These are phyloP conservation scores for Tetrapyrgos nigripes DNA, from an alignment of 1,284 basidiomycete species.

Conservation along the genomic window DNA sequence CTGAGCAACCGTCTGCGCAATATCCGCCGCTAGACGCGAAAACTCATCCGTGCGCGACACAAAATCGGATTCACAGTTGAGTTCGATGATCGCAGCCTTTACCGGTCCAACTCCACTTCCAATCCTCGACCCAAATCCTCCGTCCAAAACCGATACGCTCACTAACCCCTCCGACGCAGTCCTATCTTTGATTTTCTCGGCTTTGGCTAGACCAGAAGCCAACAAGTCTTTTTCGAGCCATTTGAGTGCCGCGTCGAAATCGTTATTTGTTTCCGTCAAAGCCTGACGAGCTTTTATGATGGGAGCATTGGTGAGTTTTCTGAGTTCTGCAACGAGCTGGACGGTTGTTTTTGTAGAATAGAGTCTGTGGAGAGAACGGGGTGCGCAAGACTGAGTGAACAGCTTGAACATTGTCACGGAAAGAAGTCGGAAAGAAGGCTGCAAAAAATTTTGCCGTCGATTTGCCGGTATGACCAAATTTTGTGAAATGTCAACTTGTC, in stretches of 20 bases:
- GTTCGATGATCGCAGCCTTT: constrained; percentile 87
- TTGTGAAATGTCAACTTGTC: constrained; percentile 28
- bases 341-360: constrained; percentile 62
- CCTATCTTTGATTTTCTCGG: constrained; percentile 82
- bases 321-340: constrained; percentile 86
- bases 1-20: constrained; percentile 89
- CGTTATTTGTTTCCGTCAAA: constrained; percentile 76
- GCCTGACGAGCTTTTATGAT: constrained; percentile 92
- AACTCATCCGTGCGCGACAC: constrained; percentile 92
- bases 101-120: constrained; percentile 52
- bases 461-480: constrained; percentile 12
- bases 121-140: too few species aligned
- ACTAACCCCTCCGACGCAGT: constrained; percentile 83
- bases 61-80: constrained; percentile 98
- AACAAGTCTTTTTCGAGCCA: constrained; percentile 85
- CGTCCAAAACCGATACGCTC: constrained; percentile 74
- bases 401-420: constrained; percentile 10
- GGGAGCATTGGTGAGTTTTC: constrained; percentile 82
- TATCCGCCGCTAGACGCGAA: constrained; percentile 75
- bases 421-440: neutral
- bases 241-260: constrained; percentile 75
- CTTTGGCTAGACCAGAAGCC: constrained; percentile 78
- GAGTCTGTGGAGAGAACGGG: constrained; percentile 22
- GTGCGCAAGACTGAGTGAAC: constrained; percentile 5
- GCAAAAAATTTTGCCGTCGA: neutral